Conservation (phyloP, 345 rosid species). For the Nephelium lappaceum region DNA sequence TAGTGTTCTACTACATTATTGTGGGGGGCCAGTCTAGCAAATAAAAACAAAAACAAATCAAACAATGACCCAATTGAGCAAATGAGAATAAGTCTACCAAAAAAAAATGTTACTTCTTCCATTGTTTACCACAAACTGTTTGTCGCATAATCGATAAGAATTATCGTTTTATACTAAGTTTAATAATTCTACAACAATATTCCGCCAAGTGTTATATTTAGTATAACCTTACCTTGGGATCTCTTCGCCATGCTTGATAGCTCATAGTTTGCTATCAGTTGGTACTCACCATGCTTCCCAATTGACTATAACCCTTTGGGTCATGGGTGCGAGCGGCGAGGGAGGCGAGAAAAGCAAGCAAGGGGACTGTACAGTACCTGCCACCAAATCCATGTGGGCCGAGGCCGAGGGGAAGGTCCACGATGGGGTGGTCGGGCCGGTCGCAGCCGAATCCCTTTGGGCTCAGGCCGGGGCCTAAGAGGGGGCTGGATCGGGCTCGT, state of each 20-base stretch:
- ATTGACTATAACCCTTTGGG: no score
- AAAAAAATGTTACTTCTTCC: not conserved
- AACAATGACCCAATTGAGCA: conserved; percentile 1
- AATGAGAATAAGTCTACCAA: not conserved
- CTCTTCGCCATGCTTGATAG: conserved; percentile 82
- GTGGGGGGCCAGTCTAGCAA: conserved; percentile 68
- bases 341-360: no score
- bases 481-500: no score
- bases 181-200: not conserved
- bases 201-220: not conserved
- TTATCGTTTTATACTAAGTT: not conserved
- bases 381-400: no score
- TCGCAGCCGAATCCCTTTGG: no score
- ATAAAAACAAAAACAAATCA: conserved; percentile 4
- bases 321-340: no score
- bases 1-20: conserved; percentile 61
- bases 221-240: conserved; percentile 48
- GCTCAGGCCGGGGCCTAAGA: no score
- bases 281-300: no score
- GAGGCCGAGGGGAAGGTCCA: no score
- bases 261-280: conserved; percentile 54
- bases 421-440: no score
- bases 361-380: no score
- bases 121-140: not conserved
- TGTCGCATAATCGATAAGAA: not conserved